Percentiles rank a stretch among this genome's conserved stretches.
Evolutionary conservation across 169 alveolate species (phyloP).

Genomic region (Plasmodium vinckei): DNA sequence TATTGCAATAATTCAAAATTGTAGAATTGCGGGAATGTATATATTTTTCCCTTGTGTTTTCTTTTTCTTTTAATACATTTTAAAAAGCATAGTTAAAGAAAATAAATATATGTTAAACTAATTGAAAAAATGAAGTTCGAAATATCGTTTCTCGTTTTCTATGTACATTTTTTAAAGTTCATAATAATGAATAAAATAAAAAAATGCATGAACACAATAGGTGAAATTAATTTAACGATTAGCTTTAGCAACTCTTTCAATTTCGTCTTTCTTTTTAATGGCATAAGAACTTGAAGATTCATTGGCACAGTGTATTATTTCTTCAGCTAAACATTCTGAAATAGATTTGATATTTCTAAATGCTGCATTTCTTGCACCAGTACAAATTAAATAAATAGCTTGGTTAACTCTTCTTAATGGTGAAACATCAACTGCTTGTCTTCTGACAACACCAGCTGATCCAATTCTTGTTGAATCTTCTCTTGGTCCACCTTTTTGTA

Average conservation of each 20-base stretch:
- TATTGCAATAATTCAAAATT: too few relatives aligned
- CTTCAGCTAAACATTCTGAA: conserved; percentile 99
- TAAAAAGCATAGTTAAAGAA: too few relatives aligned
- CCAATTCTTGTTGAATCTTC: conserved; percentile 99
- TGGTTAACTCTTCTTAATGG: conserved; percentile 99
- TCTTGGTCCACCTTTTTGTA: conserved; percentile 99
- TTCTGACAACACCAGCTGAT: conserved; percentile 98
- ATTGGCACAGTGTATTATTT: conserved; percentile 98
- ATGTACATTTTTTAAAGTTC: too few relatives aligned
- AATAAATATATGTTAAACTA: too few relatives aligned
- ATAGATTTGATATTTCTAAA: conserved; percentile 98
- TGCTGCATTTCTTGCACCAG: conserved; percentile 97
- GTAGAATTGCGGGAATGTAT: too few relatives aligned
- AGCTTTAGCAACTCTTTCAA: conserved; percentile 99
- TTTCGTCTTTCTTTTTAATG: conserved; percentile 99
- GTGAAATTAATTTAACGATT: conserved; percentile 92
- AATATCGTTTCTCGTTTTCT: too few relatives aligned
- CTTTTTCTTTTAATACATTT: background rate
- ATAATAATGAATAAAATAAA: too few relatives aligned
- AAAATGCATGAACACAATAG: background rate
- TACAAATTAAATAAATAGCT: conserved; percentile 97
- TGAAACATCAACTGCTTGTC: conserved; percentile 99
- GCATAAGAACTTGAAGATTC: conserved; percentile 98
- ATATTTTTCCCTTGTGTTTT: background rate
- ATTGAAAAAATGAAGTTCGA: too few relatives aligned